Evolutionary conservation across 257 asterid genomes (phyloP), one percentile per base, ranked within the genome.

Genomic region (Scutellaria barbata): DNA sequence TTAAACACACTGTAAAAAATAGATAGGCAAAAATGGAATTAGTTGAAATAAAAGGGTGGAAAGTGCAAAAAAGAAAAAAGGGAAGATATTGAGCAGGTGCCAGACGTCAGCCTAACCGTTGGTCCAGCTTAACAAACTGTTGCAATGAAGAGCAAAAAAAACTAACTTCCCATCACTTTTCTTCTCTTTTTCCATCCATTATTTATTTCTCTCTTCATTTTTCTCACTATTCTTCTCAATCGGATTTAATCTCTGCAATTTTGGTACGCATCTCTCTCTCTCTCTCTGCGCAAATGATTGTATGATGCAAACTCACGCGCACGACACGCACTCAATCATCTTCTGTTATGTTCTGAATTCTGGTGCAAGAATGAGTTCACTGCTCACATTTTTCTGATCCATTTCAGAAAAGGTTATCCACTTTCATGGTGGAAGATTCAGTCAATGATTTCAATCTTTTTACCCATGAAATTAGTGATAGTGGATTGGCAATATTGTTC

Each of bases 51-150:
- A 7, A 3, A 2, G 61, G 60, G 69, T 7, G 22, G 12, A 14
- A 41, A 64, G 10, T 69, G 80, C 57, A 70, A 70, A 55, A 43
- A 53, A 33, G 80, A 56, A 70, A 70, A 55, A 43, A 53, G 42
- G 39, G 22, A 33, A 40, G 30, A 53, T 12, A 50, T 17, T 45
- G 52, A 48, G 52, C 61, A 14, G 57, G 45, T 73, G 82, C 78
- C 78, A 77, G 37, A 33, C 69, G 85, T 81, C 76, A 66, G 51
- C 74, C 45, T 47, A 62, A 66, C 68, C 76, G 76, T 46, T 41
- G 42, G 39, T 62, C 55, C 67, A 66, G 82, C 73, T 41, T 22
- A 70, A 30, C 35, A 3, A 30, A 77, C 81, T 60, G 80, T 59
- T 77, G 46, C 8, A 16, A 37, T 16, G 63, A 61, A 66, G 47